Percentiles rank a stretch among this genome's conserved stretches.
Evolutionary conservation across 192 early-diverging fungal genomes (phyloP).

Genomic region (Chytriomyces sp.): DNA sequence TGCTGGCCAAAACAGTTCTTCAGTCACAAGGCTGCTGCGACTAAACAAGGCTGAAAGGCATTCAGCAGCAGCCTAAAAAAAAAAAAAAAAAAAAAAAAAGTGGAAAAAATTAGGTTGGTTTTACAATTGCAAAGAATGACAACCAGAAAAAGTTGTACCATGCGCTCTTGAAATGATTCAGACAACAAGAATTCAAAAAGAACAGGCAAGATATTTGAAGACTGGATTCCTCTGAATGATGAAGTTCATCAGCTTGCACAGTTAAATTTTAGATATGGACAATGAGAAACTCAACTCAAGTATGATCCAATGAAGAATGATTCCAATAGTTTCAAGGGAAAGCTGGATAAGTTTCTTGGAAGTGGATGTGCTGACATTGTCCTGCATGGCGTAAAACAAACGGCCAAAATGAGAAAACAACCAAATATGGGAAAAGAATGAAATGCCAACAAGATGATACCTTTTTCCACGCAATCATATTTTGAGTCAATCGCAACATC

Average conservation of each 20-base stretch:
- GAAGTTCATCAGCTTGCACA: not conserved
- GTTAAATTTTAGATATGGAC: not conserved
- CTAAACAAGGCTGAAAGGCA: slow-evolving; percentile 54
- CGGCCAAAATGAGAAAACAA: too few species aligned
- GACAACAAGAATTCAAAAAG: slow-evolving; percentile 40
- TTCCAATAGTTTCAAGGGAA: slow-evolving; percentile 47
- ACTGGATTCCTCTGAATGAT: slow-evolving; percentile 36
- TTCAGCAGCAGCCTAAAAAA: slow-evolving; percentile 52
- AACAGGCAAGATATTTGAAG: slow-evolving; percentile 24
- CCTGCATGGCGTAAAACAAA: too few species aligned
- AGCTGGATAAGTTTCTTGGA: slow-evolving; percentile 28
- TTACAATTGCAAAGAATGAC: too few species aligned
- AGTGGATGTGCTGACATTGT: not conserved
- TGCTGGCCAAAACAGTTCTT: slow-evolving; percentile 22
- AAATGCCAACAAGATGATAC: not conserved
- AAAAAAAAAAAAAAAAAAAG: not conserved
- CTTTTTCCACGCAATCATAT: slow-evolving; percentile 26
- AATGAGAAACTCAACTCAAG: slow-evolving; percentile 29
- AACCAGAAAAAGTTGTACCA: slow-evolving; percentile 3
- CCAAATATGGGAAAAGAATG: not conserved
- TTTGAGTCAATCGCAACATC: slow-evolving; percentile 48
- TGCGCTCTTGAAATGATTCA: slow-evolving; percentile 23
- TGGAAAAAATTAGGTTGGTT: too few species aligned
- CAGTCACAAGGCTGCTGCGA: slow-evolving; percentile 15
- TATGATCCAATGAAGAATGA: slow-evolving; percentile 39